phyloP scores from a whole-genome alignment of 176 grass and related monocot species.

The Areca catechu region DNA sequence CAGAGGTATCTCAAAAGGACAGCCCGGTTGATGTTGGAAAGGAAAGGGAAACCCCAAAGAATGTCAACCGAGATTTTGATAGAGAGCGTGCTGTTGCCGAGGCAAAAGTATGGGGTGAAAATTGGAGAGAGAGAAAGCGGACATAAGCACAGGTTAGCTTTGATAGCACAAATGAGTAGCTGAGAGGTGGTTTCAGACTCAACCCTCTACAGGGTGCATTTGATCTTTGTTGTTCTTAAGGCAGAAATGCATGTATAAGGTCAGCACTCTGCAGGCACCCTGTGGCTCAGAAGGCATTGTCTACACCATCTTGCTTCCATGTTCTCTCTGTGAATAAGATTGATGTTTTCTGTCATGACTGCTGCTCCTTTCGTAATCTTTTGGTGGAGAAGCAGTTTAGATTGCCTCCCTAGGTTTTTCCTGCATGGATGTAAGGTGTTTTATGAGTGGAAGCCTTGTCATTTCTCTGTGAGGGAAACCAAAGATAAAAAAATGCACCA shows the following conservation, averaged over 20 bases:
- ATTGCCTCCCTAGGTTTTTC: background rate
- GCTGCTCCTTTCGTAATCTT: background rate
- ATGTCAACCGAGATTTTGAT: background rate
- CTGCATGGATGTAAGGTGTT: conserved; percentile 1
- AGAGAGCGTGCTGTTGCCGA: conserved; percentile 14
- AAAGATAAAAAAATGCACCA: too few species aligned
- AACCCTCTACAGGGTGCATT: background rate
- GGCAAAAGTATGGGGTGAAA: conserved; percentile 16
- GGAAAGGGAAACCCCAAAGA: background rate
- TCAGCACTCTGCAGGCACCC: too few species aligned
- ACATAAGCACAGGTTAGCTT: background rate
- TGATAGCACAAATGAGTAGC: background rate
- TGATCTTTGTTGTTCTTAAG: background rate
- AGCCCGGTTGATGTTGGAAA: too few species aligned
- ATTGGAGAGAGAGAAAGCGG: conserved; percentile 10
- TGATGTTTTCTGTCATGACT: too few species aligned
- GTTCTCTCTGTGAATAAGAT: too few species aligned
- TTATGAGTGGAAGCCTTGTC: background rate
- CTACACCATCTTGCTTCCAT: too few species aligned
- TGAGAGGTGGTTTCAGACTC: background rate
- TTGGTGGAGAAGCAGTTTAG: background rate
- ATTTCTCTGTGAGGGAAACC: background rate
- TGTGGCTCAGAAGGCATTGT: too few species aligned
- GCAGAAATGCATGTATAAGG: background rate
- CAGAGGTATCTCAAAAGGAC: too few species aligned